Base-by-base conservation (phyloP, 305 asterid genomes). In the Euphrasia arctica region DNA sequence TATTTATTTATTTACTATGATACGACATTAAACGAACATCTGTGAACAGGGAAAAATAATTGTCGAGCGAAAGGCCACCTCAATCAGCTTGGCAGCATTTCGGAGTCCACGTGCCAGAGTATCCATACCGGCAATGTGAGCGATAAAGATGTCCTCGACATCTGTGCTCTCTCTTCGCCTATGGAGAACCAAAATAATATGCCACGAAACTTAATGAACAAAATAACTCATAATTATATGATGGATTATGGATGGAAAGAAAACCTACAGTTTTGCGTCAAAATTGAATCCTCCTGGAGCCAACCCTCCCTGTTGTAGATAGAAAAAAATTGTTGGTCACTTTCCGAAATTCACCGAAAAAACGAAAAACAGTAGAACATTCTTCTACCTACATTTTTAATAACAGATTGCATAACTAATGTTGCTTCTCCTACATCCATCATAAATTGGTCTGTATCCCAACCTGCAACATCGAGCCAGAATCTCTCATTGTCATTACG, bases 81-180 rank as follows among this genome's bases (percentile, higher is more conserved):
- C 85, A 36, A 90, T 83, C 63, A 93, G 67, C 83, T 93, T 90
- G 47, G 78, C 97, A 72, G 95, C 99, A 67, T 76, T 93, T 60
- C 95, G 83, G 7, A 93, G 95, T 47, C 99, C 99, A 56, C 97
- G 97, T 13, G 95, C 97, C 11, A 93, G 75, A 45, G 99, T 90
- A 76, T 93, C 99, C 99, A 93, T 93, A 34, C 99, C 99, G 12
- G 90, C 97, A 68, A 93, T 88, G 66, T 93, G 99, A 59, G 92
- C 97, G 14, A 93, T 86, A 57, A 90, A 90, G 31, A 93, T 43
- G 72, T 93, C 99, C 52, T 93, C 97, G 13, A 93, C 96, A 60
- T 93, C 99, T 0, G 99, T 93, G 72, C 99, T 93, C 80, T 93
- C 99, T 72, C 99, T 82, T 60, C 98, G 93, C 86, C 98, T 91